Evolutionary conservation across 1,284 basidiomycete genomes (phyloP).

Genomic region (Ganoderma leucocontextum): DNA sequence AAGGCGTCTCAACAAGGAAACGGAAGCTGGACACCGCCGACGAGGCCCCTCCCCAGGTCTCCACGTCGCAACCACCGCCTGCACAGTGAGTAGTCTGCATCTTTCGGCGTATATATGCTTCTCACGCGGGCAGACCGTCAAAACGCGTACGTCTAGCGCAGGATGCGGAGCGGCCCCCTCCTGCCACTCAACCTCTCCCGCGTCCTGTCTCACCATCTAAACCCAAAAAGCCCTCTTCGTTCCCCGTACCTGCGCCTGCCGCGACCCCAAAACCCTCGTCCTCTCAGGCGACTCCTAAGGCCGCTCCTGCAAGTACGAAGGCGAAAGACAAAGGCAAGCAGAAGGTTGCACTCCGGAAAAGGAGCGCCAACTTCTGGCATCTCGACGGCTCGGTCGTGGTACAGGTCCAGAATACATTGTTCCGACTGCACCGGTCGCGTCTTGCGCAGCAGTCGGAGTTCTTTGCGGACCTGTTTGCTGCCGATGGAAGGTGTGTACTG

Average conservation of each 20-base stretch:
- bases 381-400: constrained; percentile 48
- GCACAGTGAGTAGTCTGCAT: constrained; percentile 1
- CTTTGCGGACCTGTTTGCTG: constrained; percentile 43
- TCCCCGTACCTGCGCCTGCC: neutral
- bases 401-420: constrained; percentile 42
- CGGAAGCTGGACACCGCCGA: constrained; percentile 4
- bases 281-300: neutral
- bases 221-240: neutral
- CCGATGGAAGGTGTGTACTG: constrained; percentile 24
- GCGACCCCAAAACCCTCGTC: neutral
- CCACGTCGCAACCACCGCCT: constrained; percentile 8
- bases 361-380: constrained; percentile 42
- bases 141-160: constrained; percentile 20
- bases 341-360: constrained; percentile 9
- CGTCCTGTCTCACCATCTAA: constrained; percentile 5
- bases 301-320: constrained; percentile 2
- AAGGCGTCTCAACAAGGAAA: constrained; percentile 10
- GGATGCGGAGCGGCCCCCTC: constrained; percentile 2
- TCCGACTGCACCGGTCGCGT: constrained; percentile 48
- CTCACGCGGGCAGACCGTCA: constrained; percentile 3
- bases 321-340: constrained; percentile 15
- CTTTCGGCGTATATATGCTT: neutral
- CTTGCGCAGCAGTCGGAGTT: constrained; percentile 45
- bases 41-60: constrained; percentile 3
- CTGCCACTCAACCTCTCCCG: constrained; percentile 20